phyloP scores from a whole-genome alignment of 495 filamentous ascomycete genomes.

The Daldinia loculata region DNA sequence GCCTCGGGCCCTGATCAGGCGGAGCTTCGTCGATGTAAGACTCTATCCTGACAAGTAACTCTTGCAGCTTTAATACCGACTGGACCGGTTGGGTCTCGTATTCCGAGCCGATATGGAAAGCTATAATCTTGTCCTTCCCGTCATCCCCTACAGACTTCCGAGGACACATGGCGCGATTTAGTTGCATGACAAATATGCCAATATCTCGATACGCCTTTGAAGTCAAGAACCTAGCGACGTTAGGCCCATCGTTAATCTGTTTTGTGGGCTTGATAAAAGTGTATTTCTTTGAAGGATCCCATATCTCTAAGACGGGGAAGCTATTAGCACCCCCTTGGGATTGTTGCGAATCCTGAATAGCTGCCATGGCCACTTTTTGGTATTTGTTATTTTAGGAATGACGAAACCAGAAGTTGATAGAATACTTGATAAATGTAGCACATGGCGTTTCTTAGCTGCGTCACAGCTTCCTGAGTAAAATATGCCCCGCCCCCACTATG shows the following conservation, averaged over 20 bases:
- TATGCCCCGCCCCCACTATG: slow-evolving; percentile 10
- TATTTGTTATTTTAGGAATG: background rate
- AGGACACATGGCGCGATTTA: slow-evolving; percentile 89
- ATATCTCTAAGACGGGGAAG: slow-evolving; percentile 48
- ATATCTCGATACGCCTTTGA: slow-evolving; percentile 87
- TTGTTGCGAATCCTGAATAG: slow-evolving; percentile 21
- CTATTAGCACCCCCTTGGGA: slow-evolving; percentile 3
- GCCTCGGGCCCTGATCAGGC: slow-evolving; percentile 81
- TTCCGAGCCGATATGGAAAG: slow-evolving; percentile 57
- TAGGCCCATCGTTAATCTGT: slow-evolving; percentile 79
- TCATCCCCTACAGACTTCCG: slow-evolving; percentile 50
- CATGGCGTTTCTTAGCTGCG: background rate
- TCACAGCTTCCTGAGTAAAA: background rate
- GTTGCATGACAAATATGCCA: slow-evolving; percentile 83
- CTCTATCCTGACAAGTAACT: slow-evolving; percentile 67
- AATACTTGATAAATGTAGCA: background rate
- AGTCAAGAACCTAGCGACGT: slow-evolving; percentile 78
- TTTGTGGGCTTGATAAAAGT: slow-evolving; percentile 69
- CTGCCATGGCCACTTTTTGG: slow-evolving; percentile 19
- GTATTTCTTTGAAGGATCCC: slow-evolving; percentile 48
- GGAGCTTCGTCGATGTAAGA: slow-evolving; percentile 79
- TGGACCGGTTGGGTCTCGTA: slow-evolving; percentile 54
- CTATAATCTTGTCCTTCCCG: slow-evolving; percentile 50
- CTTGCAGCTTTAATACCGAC: slow-evolving; percentile 69
- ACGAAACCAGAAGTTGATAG: background rate